A percentile compares a stretch with the other conserved stretches of the same genome.
Conservation (phyloP, 2,329 filamentous ascomycete species). For the Lizonia empirigonia region DNA sequence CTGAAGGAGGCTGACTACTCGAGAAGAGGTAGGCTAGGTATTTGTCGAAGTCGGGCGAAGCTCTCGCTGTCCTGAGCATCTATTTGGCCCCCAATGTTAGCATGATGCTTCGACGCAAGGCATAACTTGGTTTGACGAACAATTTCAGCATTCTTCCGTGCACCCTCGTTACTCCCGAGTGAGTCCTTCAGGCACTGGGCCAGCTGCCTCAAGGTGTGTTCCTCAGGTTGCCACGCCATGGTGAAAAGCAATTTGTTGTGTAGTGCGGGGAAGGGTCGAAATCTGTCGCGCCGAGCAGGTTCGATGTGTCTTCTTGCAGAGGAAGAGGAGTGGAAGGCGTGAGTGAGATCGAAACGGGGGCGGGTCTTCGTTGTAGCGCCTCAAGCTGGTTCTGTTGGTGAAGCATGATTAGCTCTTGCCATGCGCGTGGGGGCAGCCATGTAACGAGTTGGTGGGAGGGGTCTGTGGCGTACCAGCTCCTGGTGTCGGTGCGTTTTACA, state of each 20-base stretch:
- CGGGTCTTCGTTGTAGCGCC: constrained; percentile 29
- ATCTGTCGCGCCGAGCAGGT: constrained; percentile 9
- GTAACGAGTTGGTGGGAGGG: constrained; percentile 29
- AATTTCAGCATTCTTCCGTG: constrained; percentile 87
- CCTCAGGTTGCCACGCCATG: constrained; percentile 93
- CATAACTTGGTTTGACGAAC: constrained; percentile 59
- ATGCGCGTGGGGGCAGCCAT: constrained; percentile 27
- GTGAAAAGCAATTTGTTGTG: constrained; percentile 21
- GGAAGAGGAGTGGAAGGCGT: constrained; percentile 4
- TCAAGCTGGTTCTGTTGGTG: constrained; percentile 38
- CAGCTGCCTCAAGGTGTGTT: constrained; percentile 87
- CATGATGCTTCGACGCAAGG: constrained; percentile 16
- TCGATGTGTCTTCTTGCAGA: background rate
- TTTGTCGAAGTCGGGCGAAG: constrained; percentile 92
- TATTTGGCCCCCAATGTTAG: constrained; percentile 50
- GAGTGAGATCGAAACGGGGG: constrained; percentile 6
- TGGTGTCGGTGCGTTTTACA: constrained; percentile 41
- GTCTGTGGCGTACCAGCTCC: constrained; percentile 40
- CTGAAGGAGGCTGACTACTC: constrained; percentile 66
- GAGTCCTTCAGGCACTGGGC: constrained; percentile 90
- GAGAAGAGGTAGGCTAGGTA: constrained; percentile 93
- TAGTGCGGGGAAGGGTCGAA: constrained; percentile 20
- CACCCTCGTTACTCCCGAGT: constrained; percentile 78
- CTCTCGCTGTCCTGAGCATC: constrained; percentile 92
- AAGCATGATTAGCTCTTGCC: constrained; percentile 41